These are phyloP conservation scores for Microdochium trichocladiopsis DNA, from an alignment of 2,329 filamentous ascomycete species.

Conservation along the genomic window DNA sequence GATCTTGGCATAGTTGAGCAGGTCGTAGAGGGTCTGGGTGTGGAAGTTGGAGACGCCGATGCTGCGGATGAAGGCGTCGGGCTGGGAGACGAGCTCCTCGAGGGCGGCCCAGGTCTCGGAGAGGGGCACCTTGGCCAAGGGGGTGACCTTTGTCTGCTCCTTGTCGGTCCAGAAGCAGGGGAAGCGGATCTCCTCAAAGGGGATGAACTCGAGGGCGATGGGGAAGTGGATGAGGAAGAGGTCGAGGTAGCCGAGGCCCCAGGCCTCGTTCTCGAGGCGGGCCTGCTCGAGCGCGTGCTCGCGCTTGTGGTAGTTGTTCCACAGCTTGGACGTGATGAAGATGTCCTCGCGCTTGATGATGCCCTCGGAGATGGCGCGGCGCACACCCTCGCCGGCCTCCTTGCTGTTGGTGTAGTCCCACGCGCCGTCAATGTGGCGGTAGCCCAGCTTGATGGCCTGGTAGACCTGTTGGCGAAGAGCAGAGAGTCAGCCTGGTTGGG, in stretches of 20 bases:
- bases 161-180: constrained; percentile 33
- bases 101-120: constrained; percentile 78
- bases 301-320: constrained; percentile 56
- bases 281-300: constrained; percentile 57
- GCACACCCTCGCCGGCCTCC: constrained; percentile 58
- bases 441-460: constrained; percentile 47
- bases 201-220: constrained; percentile 34
- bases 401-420: constrained; percentile 58
- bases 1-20: constrained; percentile 70
- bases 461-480: constrained; percentile 40
- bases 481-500: neutral
- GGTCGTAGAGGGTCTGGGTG: constrained; percentile 67
- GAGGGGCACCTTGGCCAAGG: constrained; percentile 58
- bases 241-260: constrained; percentile 61
- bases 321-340: constrained; percentile 62
- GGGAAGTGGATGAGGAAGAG: constrained; percentile 63
- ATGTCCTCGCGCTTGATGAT: constrained; percentile 57
- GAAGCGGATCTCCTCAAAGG: constrained; percentile 28
- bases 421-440: constrained; percentile 44
- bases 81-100: constrained; percentile 62
- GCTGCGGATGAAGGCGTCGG: constrained; percentile 59
- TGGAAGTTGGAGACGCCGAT: constrained; percentile 85
- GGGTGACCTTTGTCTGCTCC: constrained; percentile 35
- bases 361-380: constrained; percentile 45
- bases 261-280: constrained; percentile 52